Evolutionary conservation across 2,329 filamentous ascomycete species (phyloP).

Genomic region (Pseudopithomyces chartarum): DNA sequence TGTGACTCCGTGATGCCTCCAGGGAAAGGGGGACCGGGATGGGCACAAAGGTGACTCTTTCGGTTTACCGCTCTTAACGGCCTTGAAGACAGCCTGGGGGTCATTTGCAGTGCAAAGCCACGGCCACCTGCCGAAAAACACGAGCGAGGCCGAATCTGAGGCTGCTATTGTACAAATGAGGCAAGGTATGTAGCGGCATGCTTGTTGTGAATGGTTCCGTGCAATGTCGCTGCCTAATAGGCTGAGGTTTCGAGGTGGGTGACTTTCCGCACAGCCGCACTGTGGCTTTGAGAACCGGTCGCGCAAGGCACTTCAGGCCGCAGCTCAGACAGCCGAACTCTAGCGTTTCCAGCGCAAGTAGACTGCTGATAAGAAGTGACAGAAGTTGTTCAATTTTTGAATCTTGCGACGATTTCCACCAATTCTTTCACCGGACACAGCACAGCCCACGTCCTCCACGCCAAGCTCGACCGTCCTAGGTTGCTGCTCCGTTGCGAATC

Average conservation of each 20-base stretch:
- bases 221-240: conserved; percentile 37
- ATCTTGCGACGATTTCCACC: conserved; percentile 21
- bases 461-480: background rate
- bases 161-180: conserved; percentile 18
- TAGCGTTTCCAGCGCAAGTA: conserved; percentile 5
- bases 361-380: conserved; percentile 34
- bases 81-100: conserved; percentile 14
- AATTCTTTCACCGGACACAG: conserved; percentile 30
- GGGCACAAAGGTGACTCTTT: conserved; percentile 33
- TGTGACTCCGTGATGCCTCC: conserved; percentile 26
- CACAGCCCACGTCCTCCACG: conserved; percentile 32
- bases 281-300: conserved; percentile 16
- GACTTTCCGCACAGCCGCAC: conserved; percentile 34
- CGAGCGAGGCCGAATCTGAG: conserved; percentile 26
- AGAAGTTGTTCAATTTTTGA: conserved; percentile 24
- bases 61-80: conserved; percentile 26
- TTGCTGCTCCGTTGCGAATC: background rate
- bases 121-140: conserved; percentile 20
- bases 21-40: conserved; percentile 15
- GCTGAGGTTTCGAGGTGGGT: conserved; percentile 23
- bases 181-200: conserved; percentile 26
- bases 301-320: conserved; percentile 29
- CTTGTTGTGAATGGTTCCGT: conserved; percentile 26
- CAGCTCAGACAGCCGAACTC: conserved; percentile 4
- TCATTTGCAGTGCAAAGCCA: conserved; percentile 31